Evolutionary conservation across 306 rosid genomes (phyloP).

Genomic region (Corylus americana): DNA sequence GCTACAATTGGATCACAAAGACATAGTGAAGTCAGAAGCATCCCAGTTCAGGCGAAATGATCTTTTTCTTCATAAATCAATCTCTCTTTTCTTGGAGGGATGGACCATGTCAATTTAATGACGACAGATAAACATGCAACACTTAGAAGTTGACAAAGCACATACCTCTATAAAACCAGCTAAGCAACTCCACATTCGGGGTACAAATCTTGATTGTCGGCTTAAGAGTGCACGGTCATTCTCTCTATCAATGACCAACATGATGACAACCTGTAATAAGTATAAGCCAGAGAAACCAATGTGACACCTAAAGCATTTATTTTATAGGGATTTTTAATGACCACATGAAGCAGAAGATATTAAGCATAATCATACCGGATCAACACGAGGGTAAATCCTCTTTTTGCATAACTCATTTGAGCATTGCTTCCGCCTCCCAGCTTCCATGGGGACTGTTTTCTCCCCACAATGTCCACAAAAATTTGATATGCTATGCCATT

Average conservation of each 20-base stretch:
- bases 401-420: slow-evolving; percentile 68
- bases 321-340: slow-evolving; percentile 12
- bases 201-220: slow-evolving; percentile 54
- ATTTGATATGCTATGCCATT: slow-evolving; percentile 68
- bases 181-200: slow-evolving; percentile 82
- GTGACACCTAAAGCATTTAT: slow-evolving; percentile 22
- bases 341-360: slow-evolving; percentile 12
- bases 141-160: slow-evolving; percentile 28
- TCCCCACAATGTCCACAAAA: slow-evolving; percentile 91
- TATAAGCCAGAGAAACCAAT: slow-evolving; percentile 13
- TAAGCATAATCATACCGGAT: slow-evolving; percentile 58
- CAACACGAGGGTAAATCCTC: slow-evolving; percentile 88
- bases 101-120: neutral
- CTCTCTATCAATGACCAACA: slow-evolving; percentile 86
- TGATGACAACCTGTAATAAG: slow-evolving; percentile 74
- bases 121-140: neutral
- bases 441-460: slow-evolving; percentile 70
- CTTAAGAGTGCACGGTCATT: slow-evolving; percentile 72
- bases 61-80: neutral
- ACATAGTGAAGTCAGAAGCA: neutral
- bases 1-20: neutral
- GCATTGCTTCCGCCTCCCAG: slow-evolving; percentile 83
- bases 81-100: neutral
- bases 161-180: slow-evolving; percentile 88
- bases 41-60: neutral